These are phyloP conservation scores for Fagus sylvatica DNA, from an alignment of 306 rosid species.

Conservation along the genomic window DNA sequence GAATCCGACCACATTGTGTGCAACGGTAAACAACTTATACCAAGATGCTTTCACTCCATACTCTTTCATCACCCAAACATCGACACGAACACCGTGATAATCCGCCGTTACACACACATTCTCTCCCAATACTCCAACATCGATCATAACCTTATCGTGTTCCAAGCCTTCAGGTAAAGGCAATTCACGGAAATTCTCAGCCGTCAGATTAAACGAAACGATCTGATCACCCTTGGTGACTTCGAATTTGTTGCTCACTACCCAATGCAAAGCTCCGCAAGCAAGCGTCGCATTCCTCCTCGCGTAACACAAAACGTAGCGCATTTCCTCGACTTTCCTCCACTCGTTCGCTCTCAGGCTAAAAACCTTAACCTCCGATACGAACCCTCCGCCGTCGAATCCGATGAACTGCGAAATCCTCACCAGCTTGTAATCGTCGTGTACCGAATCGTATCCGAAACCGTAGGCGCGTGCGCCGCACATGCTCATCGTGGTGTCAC, in stretches of 20 bases:
- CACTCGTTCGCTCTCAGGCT: conserved; percentile 48
- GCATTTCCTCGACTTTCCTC: conserved; percentile 49
- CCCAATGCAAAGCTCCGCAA: conserved; percentile 59
- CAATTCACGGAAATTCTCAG: conserved; percentile 45
- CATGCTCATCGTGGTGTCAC: conserved; percentile 20
- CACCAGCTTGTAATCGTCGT: conserved; percentile 53
- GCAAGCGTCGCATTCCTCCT: conserved; percentile 59
- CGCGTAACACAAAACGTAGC: conserved; percentile 46
- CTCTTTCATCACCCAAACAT: conserved; percentile 65
- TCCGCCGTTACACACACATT: conserved; percentile 48
- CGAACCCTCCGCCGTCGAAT: conserved; percentile 31
- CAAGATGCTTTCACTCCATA: conserved; percentile 56
- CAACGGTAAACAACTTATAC: conserved; percentile 46
- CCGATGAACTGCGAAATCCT: conserved; percentile 57
- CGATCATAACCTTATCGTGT: conserved; percentile 32
- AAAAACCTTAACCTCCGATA: conserved; percentile 49
- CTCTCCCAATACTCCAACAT: conserved; percentile 44
- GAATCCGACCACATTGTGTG: conserved; percentile 5
- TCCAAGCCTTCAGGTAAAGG: conserved; percentile 52
- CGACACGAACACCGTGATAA: conserved; percentile 27
- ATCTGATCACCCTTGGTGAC: conserved; percentile 38
- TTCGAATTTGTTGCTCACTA: conserved; percentile 44
- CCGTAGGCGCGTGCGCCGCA: conserved; percentile 58
- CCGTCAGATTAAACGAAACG: conserved; percentile 40
- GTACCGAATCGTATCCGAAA: conserved; percentile 48